Evolutionary conservation across 2,329 filamentous ascomycete species (phyloP).

Genomic region (Verticillium longisporum): DNA sequence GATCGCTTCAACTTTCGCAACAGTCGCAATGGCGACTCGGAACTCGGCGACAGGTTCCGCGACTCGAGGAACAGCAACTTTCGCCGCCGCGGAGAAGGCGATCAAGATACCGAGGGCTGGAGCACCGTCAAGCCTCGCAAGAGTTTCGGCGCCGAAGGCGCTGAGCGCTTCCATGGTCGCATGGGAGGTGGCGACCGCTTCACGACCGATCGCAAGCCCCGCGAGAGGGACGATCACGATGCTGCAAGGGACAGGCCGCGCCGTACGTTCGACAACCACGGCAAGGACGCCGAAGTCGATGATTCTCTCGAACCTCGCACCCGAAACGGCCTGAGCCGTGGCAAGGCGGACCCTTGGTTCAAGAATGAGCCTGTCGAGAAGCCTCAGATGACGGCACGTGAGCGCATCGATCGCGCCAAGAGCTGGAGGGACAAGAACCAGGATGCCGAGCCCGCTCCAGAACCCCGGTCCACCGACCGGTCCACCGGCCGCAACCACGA

Average conservation of each 20-base stretch:
- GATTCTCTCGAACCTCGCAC: conserved; percentile 49
- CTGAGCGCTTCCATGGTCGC: conserved; percentile 62
- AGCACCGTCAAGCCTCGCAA: conserved; percentile 67
- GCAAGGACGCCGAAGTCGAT: conserved; percentile 33
- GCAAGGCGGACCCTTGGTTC: conserved; percentile 69
- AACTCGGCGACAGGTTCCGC: conserved; percentile 42
- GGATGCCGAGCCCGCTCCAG: conserved; percentile 27
- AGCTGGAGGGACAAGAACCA: conserved; percentile 50
- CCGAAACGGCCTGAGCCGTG: conserved; percentile 59
- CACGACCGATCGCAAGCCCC: conserved; percentile 33
- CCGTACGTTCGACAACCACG: conserved; percentile 45
- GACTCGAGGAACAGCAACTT: conserved; percentile 38
- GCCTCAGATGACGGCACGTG: conserved; percentile 32
- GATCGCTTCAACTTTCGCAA: conserved; percentile 56
- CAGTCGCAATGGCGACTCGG: conserved; percentile 41
- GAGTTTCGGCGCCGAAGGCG: conserved; percentile 66
- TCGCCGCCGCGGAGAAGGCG: conserved; percentile 47
- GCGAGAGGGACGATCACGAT: conserved; percentile 53
- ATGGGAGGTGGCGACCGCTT: conserved; percentile 48
- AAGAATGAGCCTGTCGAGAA: conserved; percentile 45
- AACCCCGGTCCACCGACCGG: no score
- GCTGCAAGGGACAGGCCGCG: conserved; percentile 38
- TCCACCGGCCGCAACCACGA: conserved; percentile 38
- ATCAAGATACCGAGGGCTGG: conserved; percentile 66
- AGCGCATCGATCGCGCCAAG: conserved; percentile 52